These are phyloP conservation scores for Backusella sp. DNA, from an alignment of 192 early-diverging fungal genomes.

Conservation along the genomic window DNA sequence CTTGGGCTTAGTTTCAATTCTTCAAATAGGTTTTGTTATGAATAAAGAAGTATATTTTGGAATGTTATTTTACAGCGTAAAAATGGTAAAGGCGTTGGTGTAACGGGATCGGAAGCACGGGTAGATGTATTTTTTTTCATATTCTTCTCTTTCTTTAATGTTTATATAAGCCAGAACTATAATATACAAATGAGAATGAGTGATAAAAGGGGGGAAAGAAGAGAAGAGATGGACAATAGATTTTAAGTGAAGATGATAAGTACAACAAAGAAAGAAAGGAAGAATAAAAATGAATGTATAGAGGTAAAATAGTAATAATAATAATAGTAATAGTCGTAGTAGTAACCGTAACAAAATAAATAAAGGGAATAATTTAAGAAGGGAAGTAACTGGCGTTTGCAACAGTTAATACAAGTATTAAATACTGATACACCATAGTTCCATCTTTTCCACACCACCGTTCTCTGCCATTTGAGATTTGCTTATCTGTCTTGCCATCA, in stretches of 20 bases:
- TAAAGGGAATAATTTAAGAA: not conserved
- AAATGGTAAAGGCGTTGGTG: not conserved
- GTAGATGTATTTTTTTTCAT: not conserved
- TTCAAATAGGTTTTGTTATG: not conserved
- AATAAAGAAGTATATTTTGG: not conserved
- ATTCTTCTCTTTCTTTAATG: slow-evolving; percentile 8
- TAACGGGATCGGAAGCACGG: not conserved
- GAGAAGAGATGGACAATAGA: not conserved
- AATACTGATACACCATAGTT: slow-evolving; percentile 49
- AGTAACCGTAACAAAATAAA: not conserved
- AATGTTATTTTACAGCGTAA: not conserved
- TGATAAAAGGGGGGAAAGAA: not conserved
- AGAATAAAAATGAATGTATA: not conserved
- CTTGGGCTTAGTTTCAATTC: not conserved
- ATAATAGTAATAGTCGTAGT: not conserved
- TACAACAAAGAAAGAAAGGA: not conserved
- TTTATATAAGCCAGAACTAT: slow-evolving; percentile 8
- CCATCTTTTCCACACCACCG: slow-evolving; percentile 53
- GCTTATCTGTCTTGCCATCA: slow-evolving; percentile 62
- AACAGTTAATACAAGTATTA: not conserved
- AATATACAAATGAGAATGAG: slow-evolving; percentile 8
- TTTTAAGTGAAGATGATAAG: slow-evolving; percentile 2
- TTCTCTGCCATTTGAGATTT: slow-evolving; percentile 42
- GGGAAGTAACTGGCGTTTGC: not conserved
- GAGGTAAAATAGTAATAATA: not conserved